These are phyloP conservation scores for Fusarium clavum DNA, from an alignment of 2,329 filamentous ascomycete species.

Conservation along the genomic window DNA sequence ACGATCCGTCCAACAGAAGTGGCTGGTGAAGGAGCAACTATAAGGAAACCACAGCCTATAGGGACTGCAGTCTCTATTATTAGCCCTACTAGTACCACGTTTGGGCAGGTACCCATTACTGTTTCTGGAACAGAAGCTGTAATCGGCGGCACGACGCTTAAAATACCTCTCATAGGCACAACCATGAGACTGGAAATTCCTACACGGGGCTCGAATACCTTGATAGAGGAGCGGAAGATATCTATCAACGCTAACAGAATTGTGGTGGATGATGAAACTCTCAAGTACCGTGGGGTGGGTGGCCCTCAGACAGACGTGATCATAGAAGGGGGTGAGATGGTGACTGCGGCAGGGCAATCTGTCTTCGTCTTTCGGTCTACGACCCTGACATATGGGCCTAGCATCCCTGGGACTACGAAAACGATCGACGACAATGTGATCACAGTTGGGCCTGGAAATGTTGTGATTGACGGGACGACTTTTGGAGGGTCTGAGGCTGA, in stretches of 20 bases:
- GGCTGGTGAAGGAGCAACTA: slow-evolving; percentile 57
- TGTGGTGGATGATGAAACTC: slow-evolving; percentile 52
- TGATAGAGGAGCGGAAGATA: slow-evolving; percentile 50
- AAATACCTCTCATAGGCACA: slow-evolving; percentile 54
- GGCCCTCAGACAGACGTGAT: slow-evolving; percentile 57
- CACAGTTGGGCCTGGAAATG: slow-evolving; percentile 60
- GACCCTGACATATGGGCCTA: slow-evolving; percentile 60
- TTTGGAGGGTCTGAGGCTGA: slow-evolving; percentile 57
- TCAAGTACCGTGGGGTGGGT: slow-evolving; percentile 50
- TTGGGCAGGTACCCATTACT: slow-evolving; percentile 56
- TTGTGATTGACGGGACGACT: slow-evolving; percentile 55
- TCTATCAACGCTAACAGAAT: slow-evolving; percentile 52
- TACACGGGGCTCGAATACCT: slow-evolving; percentile 51
- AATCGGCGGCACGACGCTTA: slow-evolving; percentile 58
- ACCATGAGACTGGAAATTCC: slow-evolving; percentile 54
- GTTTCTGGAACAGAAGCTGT: slow-evolving; percentile 56
- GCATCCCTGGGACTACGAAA: slow-evolving; percentile 49
- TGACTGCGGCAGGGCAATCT: slow-evolving; percentile 57
- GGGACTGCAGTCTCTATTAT: slow-evolving; percentile 49
- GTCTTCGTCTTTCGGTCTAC: slow-evolving; percentile 56
- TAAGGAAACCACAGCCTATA: slow-evolving; percentile 55
- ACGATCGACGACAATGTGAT: slow-evolving; percentile 64
- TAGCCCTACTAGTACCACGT: slow-evolving; percentile 52
- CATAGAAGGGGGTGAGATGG: slow-evolving; percentile 61
- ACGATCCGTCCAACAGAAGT: slow-evolving; percentile 61